These are phyloP conservation scores for Lonicera japonica DNA, from an alignment of 129 eudicot species.

Conservation along the genomic window DNA sequence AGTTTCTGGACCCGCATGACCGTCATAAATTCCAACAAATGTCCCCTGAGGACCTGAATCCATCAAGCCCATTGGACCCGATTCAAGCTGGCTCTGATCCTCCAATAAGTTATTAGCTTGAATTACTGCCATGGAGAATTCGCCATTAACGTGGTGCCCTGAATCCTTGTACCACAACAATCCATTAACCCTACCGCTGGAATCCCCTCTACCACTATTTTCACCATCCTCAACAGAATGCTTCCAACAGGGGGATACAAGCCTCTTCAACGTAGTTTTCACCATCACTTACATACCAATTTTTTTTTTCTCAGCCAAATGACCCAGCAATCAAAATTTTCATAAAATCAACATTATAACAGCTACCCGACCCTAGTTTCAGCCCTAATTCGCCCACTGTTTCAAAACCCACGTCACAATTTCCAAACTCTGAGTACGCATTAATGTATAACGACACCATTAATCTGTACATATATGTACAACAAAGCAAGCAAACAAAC, in stretches of 20 bases:
- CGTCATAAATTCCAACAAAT: constrained; percentile 79
- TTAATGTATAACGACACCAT: constrained; percentile 22
- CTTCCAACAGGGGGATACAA: constrained; percentile 61
- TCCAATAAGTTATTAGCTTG: constrained; percentile 70
- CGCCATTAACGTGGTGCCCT: constrained; percentile 62
- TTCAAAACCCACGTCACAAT: constrained; percentile 29
- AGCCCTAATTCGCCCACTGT: constrained; percentile 12
- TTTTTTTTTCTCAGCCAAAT: constrained; percentile 17
- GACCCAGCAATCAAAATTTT: constrained; percentile 9
- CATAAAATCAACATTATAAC: background rate
- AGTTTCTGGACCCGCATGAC: constrained; percentile 68
- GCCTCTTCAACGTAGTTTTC: constrained; percentile 40
- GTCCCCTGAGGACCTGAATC: constrained; percentile 62
- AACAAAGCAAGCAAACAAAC: constrained; percentile 1
- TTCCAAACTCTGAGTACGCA: constrained; percentile 6
- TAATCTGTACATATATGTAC: constrained; percentile 36
- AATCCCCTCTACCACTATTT: constrained; percentile 21
- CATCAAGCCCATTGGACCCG: constrained; percentile 48
- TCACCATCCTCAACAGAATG: constrained; percentile 31
- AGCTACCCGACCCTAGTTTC: constrained; percentile 15
- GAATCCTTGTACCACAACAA: constrained; percentile 68
- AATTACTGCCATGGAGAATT: constrained; percentile 67
- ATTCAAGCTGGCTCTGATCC: constrained; percentile 77
- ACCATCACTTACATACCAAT: constrained; percentile 48
- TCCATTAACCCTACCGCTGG: constrained; percentile 39